These are phyloP conservation scores for Chlorella variabilis DNA, from an alignment of 163 green algal species.

Conservation along the genomic window DNA sequence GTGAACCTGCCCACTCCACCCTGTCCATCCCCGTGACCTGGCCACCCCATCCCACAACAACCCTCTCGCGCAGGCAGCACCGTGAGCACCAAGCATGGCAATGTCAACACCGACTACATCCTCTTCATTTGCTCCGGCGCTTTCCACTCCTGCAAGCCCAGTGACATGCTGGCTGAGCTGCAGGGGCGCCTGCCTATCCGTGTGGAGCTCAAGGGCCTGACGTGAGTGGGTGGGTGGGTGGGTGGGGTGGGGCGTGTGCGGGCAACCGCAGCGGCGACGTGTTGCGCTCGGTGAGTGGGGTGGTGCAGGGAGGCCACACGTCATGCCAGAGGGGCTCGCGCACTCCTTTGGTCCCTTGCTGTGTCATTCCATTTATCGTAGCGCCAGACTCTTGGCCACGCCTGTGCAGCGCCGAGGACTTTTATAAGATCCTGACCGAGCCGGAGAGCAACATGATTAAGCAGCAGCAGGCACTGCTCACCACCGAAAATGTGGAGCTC, in stretches of 20 bases:
- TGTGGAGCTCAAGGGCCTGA: conserved; percentile 91
- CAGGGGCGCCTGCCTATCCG: conserved; percentile 93
- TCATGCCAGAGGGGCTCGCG: too few species aligned
- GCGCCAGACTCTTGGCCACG: too few species aligned
- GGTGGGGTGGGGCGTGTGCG: background rate
- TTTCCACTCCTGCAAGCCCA: conserved; percentile 91
- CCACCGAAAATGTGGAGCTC: conserved; percentile 90
- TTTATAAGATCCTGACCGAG: conserved; percentile 96
- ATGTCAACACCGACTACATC: conserved; percentile 95
- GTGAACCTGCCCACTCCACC: background rate
- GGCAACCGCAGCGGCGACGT: background rate
- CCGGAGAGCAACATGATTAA: conserved; percentile 93
- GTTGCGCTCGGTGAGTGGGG: too few species aligned
- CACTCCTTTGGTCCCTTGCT: too few species aligned
- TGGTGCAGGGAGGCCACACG: too few species aligned
- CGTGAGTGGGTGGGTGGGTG: conserved; percentile 20
- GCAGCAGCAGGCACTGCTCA: conserved; percentile 92
- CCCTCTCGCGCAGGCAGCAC: conserved; percentile 68
- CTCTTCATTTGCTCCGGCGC: conserved; percentile 93
- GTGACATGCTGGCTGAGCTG: conserved; percentile 97
- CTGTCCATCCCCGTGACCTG: background rate
- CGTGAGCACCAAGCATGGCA: conserved; percentile 94
- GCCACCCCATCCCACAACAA: too few species aligned
- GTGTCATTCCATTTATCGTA: too few species aligned
- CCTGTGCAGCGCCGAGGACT: conserved; percentile 79